Conservation (phyloP, 176 grass and related monocot genomes). For the Guadua angustifolia region DNA sequence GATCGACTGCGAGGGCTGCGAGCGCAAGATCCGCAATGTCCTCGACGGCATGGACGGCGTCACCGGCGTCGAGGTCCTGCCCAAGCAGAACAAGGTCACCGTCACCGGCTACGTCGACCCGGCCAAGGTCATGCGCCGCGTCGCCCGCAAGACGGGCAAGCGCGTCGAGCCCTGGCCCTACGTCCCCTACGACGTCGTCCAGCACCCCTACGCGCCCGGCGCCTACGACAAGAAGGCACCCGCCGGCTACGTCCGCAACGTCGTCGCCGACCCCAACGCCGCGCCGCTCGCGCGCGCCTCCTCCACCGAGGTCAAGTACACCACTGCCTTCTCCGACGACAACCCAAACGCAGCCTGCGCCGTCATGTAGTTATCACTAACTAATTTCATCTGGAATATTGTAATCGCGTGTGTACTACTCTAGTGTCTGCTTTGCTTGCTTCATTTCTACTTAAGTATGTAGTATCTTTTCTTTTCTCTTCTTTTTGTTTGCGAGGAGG, state of each 20-base stretch:
- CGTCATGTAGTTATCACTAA: slow-evolving; percentile 29
- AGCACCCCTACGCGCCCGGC: slow-evolving; percentile 53
- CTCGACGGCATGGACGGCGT: slow-evolving; percentile 33
- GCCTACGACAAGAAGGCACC: slow-evolving; percentile 60
- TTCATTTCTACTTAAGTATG: no score
- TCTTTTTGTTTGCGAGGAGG: no score
- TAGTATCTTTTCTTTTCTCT: no score
- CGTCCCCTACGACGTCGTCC: slow-evolving; percentile 55
- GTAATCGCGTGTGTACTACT: no score
- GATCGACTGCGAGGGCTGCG: slow-evolving; percentile 43
- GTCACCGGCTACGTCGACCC: slow-evolving; percentile 66
- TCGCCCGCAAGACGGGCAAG: slow-evolving; percentile 55
- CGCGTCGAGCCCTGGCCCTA: slow-evolving; percentile 60
- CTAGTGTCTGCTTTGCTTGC: no score
- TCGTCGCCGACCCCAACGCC: slow-evolving; percentile 34
- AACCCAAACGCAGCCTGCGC: slow-evolving; percentile 57
- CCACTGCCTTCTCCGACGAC: slow-evolving; percentile 51
- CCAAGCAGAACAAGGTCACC: slow-evolving; percentile 53
- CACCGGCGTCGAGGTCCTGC: slow-evolving; percentile 23
- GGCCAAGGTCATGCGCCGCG: slow-evolving; percentile 49
- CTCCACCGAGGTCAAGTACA: slow-evolving; percentile 56
- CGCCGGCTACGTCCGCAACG: slow-evolving; percentile 54
- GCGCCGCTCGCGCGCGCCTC: slow-evolving; percentile 48
- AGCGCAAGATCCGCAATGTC: slow-evolving; percentile 20
- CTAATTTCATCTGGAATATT: no score